Evolutionary conservation across 2,329 filamentous ascomycete genomes (phyloP).

Genomic region (Penicillium sp.): DNA sequence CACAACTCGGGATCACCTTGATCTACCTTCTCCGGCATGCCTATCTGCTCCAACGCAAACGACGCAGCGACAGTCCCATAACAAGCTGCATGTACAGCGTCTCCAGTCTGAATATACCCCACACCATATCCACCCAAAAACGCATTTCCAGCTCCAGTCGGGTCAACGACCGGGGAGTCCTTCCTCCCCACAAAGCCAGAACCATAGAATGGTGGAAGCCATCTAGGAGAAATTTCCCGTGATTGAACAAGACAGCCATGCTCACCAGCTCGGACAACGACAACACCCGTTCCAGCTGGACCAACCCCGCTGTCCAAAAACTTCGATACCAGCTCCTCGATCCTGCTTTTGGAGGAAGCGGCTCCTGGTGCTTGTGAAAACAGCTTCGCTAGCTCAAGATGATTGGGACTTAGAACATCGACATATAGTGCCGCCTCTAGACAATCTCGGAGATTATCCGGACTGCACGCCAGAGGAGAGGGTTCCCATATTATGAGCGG

Average conservation of each 20-base stretch:
- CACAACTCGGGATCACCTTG: slow-evolving; percentile 15
- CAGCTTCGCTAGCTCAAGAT: slow-evolving; percentile 33
- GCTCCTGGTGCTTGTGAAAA: slow-evolving; percentile 10
- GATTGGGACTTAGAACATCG: slow-evolving; percentile 41
- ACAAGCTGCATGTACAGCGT: slow-evolving; percentile 27
- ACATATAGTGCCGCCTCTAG: slow-evolving; percentile 21
- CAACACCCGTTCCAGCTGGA: slow-evolving; percentile 11
- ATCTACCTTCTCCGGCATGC: slow-evolving; percentile 18
- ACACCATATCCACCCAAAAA: slow-evolving; percentile 37
- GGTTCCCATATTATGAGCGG: slow-evolving; percentile 28
- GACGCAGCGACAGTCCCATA: slow-evolving; percentile 36
- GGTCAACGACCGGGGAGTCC: slow-evolving; percentile 27
- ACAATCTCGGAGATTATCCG: slow-evolving; percentile 21
- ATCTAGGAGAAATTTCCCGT: slow-evolving; percentile 9
- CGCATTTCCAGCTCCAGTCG: slow-evolving; percentile 40
- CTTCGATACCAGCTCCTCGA: slow-evolving; percentile 12
- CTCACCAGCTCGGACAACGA: slow-evolving; percentile 35
- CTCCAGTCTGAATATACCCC: slow-evolving; percentile 21
- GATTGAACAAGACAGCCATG: slow-evolving; percentile 28
- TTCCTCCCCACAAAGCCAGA: background rate
- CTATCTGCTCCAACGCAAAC: slow-evolving; percentile 34
- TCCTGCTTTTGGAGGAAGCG: background rate
- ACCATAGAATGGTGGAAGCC: slow-evolving; percentile 33
- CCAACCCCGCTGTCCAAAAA: slow-evolving; percentile 17
- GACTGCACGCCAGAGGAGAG: slow-evolving; percentile 20